Evolutionary conservation across 2,329 filamentous ascomycete species (phyloP), one percentile per base, ranked within the genome.

Genomic region (Claviceps digitariae): DNA sequence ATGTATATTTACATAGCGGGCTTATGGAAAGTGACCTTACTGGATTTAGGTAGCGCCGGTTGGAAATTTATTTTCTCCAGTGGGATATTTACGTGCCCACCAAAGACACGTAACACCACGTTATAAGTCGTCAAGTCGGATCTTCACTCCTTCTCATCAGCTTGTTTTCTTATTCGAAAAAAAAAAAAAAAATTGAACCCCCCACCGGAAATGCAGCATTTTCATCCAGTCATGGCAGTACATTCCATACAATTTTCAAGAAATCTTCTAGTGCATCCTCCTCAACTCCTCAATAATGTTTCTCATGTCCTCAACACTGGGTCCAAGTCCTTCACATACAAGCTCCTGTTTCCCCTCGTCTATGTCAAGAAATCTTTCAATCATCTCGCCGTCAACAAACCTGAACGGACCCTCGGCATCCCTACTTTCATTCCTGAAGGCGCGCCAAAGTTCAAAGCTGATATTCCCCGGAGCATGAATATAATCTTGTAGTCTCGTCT

Each of bases 351-450:
- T 69, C 40, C 73, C 72, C 53, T 84, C 81, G 47, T 78, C 74
- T 57, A 87, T 72, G 57, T 90, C 83, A 59, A 97, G 67, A 64
- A 96, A 96, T 51, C 81, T 70, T 69, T 97, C 91, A 13, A 98
- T 75, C 61, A 97, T 74, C 65, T 96, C 91, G 0, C 91, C 93
- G 63, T 98, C 93, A 13, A 98, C 80, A 62, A 97, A 97, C 1
- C 91, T 78, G 63, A 82, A 87, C 0, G 93, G 91, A 41, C 85
- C 87, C 0, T 86, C 83, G 0, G 86, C 87, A 2, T 86, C 83
- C 0, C 81, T 79, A 55, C 86, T 80, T 25, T 81, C 74, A 52
- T 82, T 94, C 56, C 82, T 82, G 71, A 91, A 95, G 0, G 86
- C 86, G n/a, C 93, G 80, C 72, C 87, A 98, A 23, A 76, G 74